Evolutionary conservation across 208 protist genomes (phyloP).

Genomic region (Leishmania martiniquensis): DNA sequence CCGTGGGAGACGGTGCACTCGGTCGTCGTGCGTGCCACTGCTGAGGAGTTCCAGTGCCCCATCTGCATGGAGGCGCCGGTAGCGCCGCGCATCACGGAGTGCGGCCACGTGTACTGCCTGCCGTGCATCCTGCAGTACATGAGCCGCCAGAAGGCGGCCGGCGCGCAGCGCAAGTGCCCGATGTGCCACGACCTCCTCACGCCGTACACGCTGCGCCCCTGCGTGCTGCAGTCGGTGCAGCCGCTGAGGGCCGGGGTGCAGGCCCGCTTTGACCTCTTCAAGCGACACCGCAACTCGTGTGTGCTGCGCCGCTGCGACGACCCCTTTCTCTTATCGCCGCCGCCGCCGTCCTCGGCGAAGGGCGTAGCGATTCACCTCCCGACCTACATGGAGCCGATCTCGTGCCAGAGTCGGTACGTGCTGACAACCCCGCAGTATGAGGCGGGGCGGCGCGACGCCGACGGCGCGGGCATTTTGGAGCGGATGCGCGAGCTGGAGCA

Average conservation of each 20-base stretch:
- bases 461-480: slow-evolving; percentile 55
- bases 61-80: slow-evolving; percentile 79
- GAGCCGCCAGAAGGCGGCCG: slow-evolving; percentile 38
- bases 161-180: slow-evolving; percentile 66
- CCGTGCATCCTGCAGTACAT: slow-evolving; percentile 83
- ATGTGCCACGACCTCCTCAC: slow-evolving; percentile 72
- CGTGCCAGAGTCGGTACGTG: slow-evolving; percentile 75
- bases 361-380: slow-evolving; percentile 40
- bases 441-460: slow-evolving; percentile 44
- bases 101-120: slow-evolving; percentile 85
- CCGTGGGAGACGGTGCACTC: slow-evolving; percentile 83
- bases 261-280: slow-evolving; percentile 74
- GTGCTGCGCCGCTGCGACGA: slow-evolving; percentile 78
- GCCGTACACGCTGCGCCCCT: slow-evolving; percentile 56
- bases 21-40: slow-evolving; percentile 74
- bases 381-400: slow-evolving; percentile 47
- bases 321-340: slow-evolving; percentile 18
- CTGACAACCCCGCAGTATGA: slow-evolving; percentile 59
- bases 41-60: slow-evolving; percentile 83
- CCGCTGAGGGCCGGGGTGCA: slow-evolving; percentile 35
- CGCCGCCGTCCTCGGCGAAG: slow-evolving; percentile 1
- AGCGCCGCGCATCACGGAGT: slow-evolving; percentile 84
- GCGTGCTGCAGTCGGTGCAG: slow-evolving; percentile 48
- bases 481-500: slow-evolving; percentile 44
- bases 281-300: slow-evolving; percentile 53